phyloP scores from a whole-genome alignment of 192 early-diverging fungal species.

The Jimgerdemannia lactiflua region DNA sequence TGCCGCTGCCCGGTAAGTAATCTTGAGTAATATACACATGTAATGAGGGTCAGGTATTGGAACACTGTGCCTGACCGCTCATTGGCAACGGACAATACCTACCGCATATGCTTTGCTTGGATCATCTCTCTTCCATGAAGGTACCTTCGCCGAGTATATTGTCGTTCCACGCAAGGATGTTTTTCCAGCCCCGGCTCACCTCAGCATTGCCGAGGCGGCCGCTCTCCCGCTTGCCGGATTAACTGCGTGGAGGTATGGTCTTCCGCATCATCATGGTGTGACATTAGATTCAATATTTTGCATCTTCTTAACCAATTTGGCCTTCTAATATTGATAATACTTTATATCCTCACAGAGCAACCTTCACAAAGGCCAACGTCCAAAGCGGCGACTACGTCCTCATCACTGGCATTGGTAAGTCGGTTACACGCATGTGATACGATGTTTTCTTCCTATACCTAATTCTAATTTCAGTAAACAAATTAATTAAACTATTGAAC shows the following conservation, averaged over 20 bases:
- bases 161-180: slow-evolving; percentile 41
- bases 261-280: not conserved
- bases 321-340: not conserved
- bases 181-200: slow-evolving; percentile 50
- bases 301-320: too few species aligned
- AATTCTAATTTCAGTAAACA: not conserved
- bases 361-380: slow-evolving; percentile 57
- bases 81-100: not conserved
- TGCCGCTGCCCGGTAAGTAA: slow-evolving; percentile 11
- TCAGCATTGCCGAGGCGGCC: slow-evolving; percentile 58
- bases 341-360: slow-evolving; percentile 51
- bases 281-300: not conserved
- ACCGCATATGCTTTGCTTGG: slow-evolving; percentile 16
- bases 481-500: slow-evolving; percentile 1
- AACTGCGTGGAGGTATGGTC: slow-evolving; percentile 42
- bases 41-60: slow-evolving; percentile 13
- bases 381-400: slow-evolving; percentile 51
- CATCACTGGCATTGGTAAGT: slow-evolving; percentile 61
- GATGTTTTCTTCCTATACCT: too few species aligned
- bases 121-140: slow-evolving; percentile 16
- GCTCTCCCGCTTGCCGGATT: slow-evolving; percentile 69
- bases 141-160: slow-evolving; percentile 58
- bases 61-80: too few species aligned
- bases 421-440: not conserved
- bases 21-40: not conserved